Percentiles rank a stretch among this genome's conserved stretches.
Evolutionary conservation across 1,284 basidiomycete genomes (phyloP).

Genomic region (Papiliotrema terrestris): DNA sequence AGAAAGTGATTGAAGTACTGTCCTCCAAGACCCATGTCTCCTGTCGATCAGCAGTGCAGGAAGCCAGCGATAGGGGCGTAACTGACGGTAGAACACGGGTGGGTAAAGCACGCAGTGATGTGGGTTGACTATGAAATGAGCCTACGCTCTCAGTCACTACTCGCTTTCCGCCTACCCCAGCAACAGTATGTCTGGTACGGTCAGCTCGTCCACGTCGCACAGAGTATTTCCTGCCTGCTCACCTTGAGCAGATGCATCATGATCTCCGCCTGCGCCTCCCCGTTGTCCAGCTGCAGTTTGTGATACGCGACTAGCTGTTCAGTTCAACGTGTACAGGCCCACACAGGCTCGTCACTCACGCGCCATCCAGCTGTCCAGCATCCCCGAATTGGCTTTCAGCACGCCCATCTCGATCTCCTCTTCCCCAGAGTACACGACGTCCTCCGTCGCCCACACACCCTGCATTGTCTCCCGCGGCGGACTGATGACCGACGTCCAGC

Average conservation of each 20-base stretch:
- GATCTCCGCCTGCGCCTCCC: constrained; percentile 3
- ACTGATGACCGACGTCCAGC: neutral
- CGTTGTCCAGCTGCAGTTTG: constrained; percentile 12
- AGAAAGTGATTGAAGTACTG: constrained; percentile 15
- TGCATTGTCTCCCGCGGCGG: neutral
- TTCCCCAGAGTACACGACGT: neutral
- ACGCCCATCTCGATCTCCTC: constrained; percentile 5
- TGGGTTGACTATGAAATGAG: constrained; percentile 10
- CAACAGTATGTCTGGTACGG: constrained; percentile 6
- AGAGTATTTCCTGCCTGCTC: neutral
- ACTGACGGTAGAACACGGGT: constrained; percentile 16
- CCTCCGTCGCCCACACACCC: constrained; percentile 12
- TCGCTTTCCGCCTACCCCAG: constrained; percentile 7
- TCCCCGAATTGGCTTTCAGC: constrained; percentile 6
- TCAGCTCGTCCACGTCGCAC: neutral
- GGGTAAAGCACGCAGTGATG: constrained; percentile 14
- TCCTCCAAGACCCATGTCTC: constrained; percentile 17
- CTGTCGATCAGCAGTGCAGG: neutral
- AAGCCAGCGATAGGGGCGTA: too few species aligned
- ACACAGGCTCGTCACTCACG: constrained; percentile 2
- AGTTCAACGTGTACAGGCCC: neutral
- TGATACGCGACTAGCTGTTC: constrained; percentile 10
- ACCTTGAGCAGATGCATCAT: constrained; percentile 14
- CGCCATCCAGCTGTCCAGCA: constrained; percentile 10
- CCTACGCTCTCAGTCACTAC: neutral